phyloP scores from a whole-genome alignment of 768 basidiomycete species.

The Gymnopilus junonius region DNA sequence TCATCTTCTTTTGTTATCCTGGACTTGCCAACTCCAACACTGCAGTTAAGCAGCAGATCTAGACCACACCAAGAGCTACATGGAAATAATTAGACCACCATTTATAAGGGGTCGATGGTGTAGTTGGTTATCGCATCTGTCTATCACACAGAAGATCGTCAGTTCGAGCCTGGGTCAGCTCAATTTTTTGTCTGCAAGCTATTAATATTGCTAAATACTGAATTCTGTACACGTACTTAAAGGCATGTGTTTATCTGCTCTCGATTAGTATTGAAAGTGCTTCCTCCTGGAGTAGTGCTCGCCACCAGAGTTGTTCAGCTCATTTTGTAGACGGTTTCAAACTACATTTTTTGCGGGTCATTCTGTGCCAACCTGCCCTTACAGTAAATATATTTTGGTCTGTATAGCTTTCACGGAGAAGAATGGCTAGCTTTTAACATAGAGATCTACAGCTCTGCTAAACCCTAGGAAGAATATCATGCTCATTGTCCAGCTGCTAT shows the following conservation, averaged over 20 bases:
- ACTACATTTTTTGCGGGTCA: too few relatives aligned
- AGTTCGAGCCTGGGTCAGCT: constrained; percentile 69
- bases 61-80: background rate
- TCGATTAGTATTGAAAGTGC: too few relatives aligned
- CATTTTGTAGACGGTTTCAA: too few relatives aligned
- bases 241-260: too few relatives aligned
- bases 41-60: background rate
- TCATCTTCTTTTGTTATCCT: constrained; percentile 25
- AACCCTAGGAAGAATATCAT: constrained; percentile 51
- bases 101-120: constrained; percentile 51
- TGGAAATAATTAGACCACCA: background rate
- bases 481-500: background rate
- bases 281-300: too few relatives aligned
- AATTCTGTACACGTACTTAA: background rate
- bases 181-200: too few relatives aligned
- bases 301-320: too few relatives aligned
- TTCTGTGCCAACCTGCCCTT: too few relatives aligned
- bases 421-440: constrained; percentile 43
- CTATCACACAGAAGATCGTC: constrained; percentile 81
- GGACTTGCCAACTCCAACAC: constrained; percentile 19
- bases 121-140: constrained; percentile 86
- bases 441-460: constrained; percentile 65
- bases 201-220: background rate
- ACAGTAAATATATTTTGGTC: too few relatives aligned
- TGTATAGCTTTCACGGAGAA: background rate